Evolutionary conservation across 768 basidiomycete genomes (phyloP), one percentile per base, ranked within the genome.

Genomic region (Lentinula sp.): DNA sequence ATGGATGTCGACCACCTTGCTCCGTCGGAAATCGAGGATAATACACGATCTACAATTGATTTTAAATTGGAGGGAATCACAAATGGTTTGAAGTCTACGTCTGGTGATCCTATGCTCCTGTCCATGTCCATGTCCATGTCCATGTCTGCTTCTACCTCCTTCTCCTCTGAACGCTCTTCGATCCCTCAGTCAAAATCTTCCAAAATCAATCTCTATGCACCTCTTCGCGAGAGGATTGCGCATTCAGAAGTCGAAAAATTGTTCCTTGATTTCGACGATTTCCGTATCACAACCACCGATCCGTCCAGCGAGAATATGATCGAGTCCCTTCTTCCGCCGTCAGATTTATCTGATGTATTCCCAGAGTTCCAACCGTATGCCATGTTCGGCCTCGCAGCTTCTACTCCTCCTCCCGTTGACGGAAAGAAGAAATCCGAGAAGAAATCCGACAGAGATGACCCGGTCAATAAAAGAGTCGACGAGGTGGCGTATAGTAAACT

Each of bases 401-500:
- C 70, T 52, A 40, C 72, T 28, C 65, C 70, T n/a, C 65, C 70
- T 15, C 53, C 65, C 3, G 50, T 75, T 52, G 75, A 82, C 69
- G 68, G 66, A 11, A 79, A 73, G 71, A 87, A 77, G 70, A 83
- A 81, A 57, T 80, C 81, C 42, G 88, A 84, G 61, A 87, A 85
- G 65, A 80, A 79, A 57, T 82, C 79, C 57, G 85, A 78, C 66
- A 78, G 83, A 65, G 83, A 93, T 66, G 89, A 87, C 69, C 84
- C 84, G n/a, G 55, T 56, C 2, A 83, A 80, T 70, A 87, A 81
- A 73, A 80, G 96, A 34, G 68, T 83, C 1, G 96, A 98, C 66
- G 94, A 95, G 56, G 82, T 86, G 7, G 84, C 84, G 15, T 86
- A 85, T 60, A 85, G 86, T 34, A 92, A 89, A 64, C 75, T 98